Conservation (phyloP, 768 basidiomycete species). For the Kwoniella sp. region DNA sequence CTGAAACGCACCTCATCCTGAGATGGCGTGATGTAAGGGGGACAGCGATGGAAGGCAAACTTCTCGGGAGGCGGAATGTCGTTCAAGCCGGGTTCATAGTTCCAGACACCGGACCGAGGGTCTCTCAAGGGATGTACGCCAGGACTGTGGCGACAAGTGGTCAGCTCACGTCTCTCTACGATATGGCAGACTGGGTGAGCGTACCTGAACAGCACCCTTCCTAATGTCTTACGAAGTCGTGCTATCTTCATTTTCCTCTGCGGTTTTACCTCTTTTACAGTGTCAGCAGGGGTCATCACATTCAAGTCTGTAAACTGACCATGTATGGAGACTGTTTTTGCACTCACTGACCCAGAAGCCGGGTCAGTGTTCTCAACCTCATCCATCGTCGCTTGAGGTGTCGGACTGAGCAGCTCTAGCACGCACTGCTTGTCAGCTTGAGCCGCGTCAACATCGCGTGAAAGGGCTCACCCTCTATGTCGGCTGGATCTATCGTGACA, state of each 20-base stretch:
- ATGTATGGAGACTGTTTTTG: slow-evolving; percentile 1
- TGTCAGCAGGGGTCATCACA: background rate
- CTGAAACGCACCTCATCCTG: slow-evolving; percentile 59
- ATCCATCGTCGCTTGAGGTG: too few species aligned
- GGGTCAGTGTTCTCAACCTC: too few species aligned
- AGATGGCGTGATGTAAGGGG: slow-evolving; percentile 72
- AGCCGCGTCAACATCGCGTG: too few species aligned
- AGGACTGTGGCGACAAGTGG: slow-evolving; percentile 61
- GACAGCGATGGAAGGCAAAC: slow-evolving; percentile 76
- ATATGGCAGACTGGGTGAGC: too few species aligned
- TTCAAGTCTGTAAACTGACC: background rate
- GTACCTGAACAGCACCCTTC: slow-evolving; percentile 72
- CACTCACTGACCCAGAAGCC: too few species aligned
- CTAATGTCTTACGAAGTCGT: slow-evolving; percentile 62
- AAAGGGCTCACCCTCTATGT: background rate
- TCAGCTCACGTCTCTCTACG: too few species aligned
- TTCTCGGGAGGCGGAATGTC: slow-evolving; percentile 69
- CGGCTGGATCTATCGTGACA: background rate
- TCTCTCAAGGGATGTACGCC: slow-evolving; percentile 87
- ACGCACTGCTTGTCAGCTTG: too few species aligned
- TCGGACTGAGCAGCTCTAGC: too few species aligned
- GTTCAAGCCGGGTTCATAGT: slow-evolving; percentile 71
- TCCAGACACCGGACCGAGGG: slow-evolving; percentile 77
- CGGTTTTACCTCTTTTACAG: slow-evolving; percentile 25
- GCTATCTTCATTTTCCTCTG: slow-evolving; percentile 58